A percentile compares a stretch with the other conserved stretches of the same genome.
These are phyloP conservation scores for Cladochytrium replicatum DNA, from an alignment of 192 early-diverging fungal genomes.

Conservation along the genomic window DNA sequence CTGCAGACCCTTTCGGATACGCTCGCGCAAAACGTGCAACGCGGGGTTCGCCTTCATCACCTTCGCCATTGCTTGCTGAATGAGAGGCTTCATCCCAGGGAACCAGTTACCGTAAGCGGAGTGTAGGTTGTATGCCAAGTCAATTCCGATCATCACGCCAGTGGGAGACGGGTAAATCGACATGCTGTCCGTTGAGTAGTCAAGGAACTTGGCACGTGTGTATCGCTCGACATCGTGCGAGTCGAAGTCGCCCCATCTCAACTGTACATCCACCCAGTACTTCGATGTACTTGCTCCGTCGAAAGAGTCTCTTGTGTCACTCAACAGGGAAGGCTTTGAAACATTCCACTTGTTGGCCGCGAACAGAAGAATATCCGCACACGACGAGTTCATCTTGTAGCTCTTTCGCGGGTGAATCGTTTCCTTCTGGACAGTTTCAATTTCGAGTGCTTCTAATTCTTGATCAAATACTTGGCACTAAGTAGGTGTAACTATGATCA, in stretches of 20 bases:
- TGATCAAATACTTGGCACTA: slow-evolving; percentile 91
- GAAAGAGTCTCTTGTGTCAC: slow-evolving; percentile 88
- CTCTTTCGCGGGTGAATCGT: slow-evolving; percentile 98
- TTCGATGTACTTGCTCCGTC: slow-evolving; percentile 95
- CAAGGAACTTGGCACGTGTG: slow-evolving; percentile 93
- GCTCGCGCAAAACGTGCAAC: slow-evolving; percentile 92
- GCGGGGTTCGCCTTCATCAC: slow-evolving; percentile 99
- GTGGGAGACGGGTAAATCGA: slow-evolving; percentile 99
- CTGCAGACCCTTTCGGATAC: slow-evolving; percentile 96
- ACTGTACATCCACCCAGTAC: slow-evolving; percentile 90
- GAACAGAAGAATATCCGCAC: slow-evolving; percentile 90
- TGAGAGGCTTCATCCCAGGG: slow-evolving; percentile 95
- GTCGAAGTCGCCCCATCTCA: slow-evolving; percentile 98
- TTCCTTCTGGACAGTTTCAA: slow-evolving; percentile 98
- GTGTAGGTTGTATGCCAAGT: slow-evolving; percentile 87
- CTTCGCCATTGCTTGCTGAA: slow-evolving; percentile 96
- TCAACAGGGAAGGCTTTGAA: slow-evolving; percentile 86
- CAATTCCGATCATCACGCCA: slow-evolving; percentile 93
- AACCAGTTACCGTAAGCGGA: slow-evolving; percentile 97
- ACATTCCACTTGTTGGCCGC: slow-evolving; percentile 98
- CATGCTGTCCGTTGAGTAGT: slow-evolving; percentile 96
- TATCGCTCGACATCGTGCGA: slow-evolving; percentile 99
- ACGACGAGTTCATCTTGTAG: slow-evolving; percentile 97
- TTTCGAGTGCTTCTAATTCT: slow-evolving; percentile 92
- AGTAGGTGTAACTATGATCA: too few relatives aligned